phyloP scores from a whole-genome alignment of 1,139 yeast species.

The Scheffersomyces titani region DNA sequence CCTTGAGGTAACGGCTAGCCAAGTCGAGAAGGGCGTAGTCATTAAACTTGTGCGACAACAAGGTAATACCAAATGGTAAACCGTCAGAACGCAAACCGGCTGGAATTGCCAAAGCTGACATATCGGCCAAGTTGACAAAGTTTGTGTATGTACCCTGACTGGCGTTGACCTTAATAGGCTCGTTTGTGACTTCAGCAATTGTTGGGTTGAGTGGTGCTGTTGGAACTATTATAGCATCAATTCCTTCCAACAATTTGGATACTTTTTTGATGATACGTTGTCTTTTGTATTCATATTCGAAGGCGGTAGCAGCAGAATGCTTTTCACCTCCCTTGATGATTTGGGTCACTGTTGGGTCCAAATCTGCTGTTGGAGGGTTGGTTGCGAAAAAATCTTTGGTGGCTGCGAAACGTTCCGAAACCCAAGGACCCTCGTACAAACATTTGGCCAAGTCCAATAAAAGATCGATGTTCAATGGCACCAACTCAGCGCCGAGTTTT shows the following conservation, averaged over 20 bases:
- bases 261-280: constrained; percentile 72
- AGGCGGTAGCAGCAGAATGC: constrained; percentile 79
- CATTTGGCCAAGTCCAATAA: constrained; percentile 82
- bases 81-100: constrained; percentile 85
- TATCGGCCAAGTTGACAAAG: constrained; percentile 90
- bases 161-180: constrained; percentile 84
- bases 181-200: constrained; percentile 64
- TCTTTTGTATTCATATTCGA: constrained; percentile 82
- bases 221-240: constrained; percentile 84
- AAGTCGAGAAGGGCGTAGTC: constrained; percentile 87
- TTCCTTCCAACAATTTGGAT: constrained; percentile 49
- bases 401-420: constrained; percentile 89
- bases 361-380: constrained; percentile 65
- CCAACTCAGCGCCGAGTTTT: constrained; percentile 57
- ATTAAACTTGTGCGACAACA: constrained; percentile 76
- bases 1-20: constrained; percentile 67
- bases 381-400: constrained; percentile 70
- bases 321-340: constrained; percentile 79
- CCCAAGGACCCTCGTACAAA: constrained; percentile 98
- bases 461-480: constrained; percentile 65
- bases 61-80: constrained; percentile 85
- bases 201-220: constrained; percentile 93
- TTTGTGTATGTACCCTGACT: constrained; percentile 96
- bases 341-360: constrained; percentile 81
- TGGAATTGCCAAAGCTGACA: constrained; percentile 90